Conservation (phyloP, 768 basidiomycete genomes). For the Tylopilus balloui region DNA sequence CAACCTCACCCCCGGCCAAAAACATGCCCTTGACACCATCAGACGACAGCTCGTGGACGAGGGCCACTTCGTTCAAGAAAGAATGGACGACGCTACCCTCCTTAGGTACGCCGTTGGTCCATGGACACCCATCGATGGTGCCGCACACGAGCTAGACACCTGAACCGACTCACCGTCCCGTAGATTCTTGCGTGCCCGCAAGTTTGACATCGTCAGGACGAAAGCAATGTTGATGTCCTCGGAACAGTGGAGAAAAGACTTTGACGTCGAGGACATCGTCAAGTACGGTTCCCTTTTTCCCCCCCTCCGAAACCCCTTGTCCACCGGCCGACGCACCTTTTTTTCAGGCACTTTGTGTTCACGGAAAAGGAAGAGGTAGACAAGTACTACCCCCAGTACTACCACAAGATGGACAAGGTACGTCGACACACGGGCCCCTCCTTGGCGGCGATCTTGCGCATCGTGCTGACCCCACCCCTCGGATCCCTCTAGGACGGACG, state of each 20-base stretch:
- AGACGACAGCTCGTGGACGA: constrained; percentile 58
- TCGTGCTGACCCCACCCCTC: neutral
- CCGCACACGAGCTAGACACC: neutral
- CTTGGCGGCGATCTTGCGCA: accelerated
- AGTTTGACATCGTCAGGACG: constrained; percentile 79
- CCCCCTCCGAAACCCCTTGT: neutral
- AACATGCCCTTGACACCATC: constrained; percentile 64
- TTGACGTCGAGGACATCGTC: constrained; percentile 71
- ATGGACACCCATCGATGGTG: constrained; percentile 8
- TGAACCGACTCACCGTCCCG: neutral
- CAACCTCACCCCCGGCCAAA: constrained; percentile 64
- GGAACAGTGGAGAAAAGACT: constrained; percentile 89
- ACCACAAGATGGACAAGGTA: constrained; percentile 94
- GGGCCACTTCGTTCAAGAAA: constrained; percentile 53
- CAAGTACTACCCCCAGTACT: constrained; percentile 93
- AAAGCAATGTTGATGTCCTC: constrained; percentile 79
- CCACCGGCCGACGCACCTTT: neutral
- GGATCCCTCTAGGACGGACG: constrained; percentile 68
- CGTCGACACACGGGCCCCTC: too few relatives aligned
- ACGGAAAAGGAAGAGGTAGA: constrained; percentile 77
- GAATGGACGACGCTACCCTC: constrained; percentile 69
- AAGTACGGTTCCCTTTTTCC: constrained; percentile 56
- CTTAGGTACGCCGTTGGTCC: constrained; percentile 45
- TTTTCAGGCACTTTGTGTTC: constrained; percentile 75
- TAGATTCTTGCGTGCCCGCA: constrained; percentile 90